phyloP scores from a whole-genome alignment of 1,139 yeast genomes.

The Meyerozyma carpophila region DNA sequence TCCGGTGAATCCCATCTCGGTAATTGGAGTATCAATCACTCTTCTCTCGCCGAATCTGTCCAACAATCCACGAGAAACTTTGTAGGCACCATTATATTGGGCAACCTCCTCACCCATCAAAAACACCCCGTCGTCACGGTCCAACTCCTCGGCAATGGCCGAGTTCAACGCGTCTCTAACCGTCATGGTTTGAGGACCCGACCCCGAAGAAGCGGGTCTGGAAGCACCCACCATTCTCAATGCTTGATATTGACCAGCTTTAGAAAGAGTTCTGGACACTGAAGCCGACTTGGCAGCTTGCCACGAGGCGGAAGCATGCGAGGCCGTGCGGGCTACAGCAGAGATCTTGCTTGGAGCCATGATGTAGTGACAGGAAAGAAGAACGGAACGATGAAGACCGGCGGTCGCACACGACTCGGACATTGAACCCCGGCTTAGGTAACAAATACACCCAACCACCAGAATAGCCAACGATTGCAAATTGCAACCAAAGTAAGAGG shows the following conservation, averaged over 20 bases:
- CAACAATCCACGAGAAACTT: conserved; percentile 89
- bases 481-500: too few relatives aligned
- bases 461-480: too few relatives aligned
- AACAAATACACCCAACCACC: neutral
- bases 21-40: conserved; percentile 95
- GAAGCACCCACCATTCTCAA: conserved; percentile 28
- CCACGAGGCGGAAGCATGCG: conserved; percentile 38
- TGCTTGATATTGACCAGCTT: conserved; percentile 32
- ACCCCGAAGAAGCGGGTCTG: conserved; percentile 43
- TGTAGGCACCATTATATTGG: conserved; percentile 98
- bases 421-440: conserved; percentile 1
- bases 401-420: conserved; percentile 2
- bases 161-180: conserved; percentile 96
- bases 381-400: conserved; percentile 2
- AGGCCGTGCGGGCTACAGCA: conserved; percentile 44
- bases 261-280: conserved; percentile 17
- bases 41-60: conserved; percentile 97
- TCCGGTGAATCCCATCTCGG: conserved; percentile 99
- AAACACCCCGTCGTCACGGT: conserved; percentile 90
- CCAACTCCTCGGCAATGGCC: conserved; percentile 96
- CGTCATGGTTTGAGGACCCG: conserved; percentile 66
- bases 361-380: neutral
- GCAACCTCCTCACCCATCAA: conserved; percentile 99
- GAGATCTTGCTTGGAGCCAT: conserved; percentile 29
- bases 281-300: conserved; percentile 16